Percentiles rank a stretch among this genome's conserved stretches.
Evolutionary conservation across 176 grass and related monocot species (phyloP).

Genomic region (Calamus simplicifolius): DNA sequence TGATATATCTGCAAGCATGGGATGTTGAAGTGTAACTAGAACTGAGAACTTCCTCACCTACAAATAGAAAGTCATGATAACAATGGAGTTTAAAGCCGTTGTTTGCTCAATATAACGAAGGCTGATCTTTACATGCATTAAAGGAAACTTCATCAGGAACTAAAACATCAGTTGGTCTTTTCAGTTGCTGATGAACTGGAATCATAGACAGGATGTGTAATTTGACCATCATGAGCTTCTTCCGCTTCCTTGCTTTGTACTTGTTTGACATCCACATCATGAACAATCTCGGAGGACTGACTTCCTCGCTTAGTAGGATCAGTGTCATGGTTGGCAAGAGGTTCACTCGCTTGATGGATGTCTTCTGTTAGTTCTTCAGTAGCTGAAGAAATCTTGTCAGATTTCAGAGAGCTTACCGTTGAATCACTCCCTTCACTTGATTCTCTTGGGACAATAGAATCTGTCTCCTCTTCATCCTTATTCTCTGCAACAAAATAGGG

Average conservation of each 20-base stretch:
- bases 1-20: no score
- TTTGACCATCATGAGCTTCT: constrained; percentile 15
- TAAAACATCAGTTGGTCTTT: constrained; percentile 27
- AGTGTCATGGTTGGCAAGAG: constrained; percentile 18
- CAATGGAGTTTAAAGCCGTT: no score
- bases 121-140: constrained; percentile 25
- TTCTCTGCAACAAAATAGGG: constrained; percentile 36
- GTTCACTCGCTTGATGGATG: constrained; percentile 7
- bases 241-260: constrained; percentile 30
- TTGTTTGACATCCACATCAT: no score
- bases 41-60: neutral
- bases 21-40: no score
- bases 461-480: constrained; percentile 19
- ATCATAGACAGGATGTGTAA: constrained; percentile 41
- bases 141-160: constrained; percentile 20
- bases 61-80: no score
- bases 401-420: constrained; percentile 27
- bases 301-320: constrained; percentile 5
- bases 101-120: neutral
- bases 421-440: constrained; percentile 11
- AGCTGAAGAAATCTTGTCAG: constrained; percentile 18
- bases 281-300: no score
- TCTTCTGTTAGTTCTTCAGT: constrained; percentile 22
- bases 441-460: constrained; percentile 11
- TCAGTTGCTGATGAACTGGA: constrained; percentile 36